These are phyloP conservation scores for Trichoderma simmonsii DNA, from an alignment of 2,329 filamentous ascomycete genomes.

Conservation along the genomic window DNA sequence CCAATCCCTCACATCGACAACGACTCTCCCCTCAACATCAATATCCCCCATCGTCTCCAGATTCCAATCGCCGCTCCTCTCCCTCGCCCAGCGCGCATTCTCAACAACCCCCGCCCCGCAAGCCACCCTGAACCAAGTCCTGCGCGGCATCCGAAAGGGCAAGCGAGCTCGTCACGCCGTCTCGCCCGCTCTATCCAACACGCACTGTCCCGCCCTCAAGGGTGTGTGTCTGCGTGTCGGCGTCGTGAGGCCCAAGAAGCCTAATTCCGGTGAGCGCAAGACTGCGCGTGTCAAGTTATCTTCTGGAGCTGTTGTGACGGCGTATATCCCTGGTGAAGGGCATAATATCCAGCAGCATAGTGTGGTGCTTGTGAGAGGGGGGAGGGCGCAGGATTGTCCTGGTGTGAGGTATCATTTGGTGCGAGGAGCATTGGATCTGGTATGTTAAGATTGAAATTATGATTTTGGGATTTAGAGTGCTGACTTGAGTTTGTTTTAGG, in stretches of 20 bases:
- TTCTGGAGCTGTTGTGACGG: constrained; percentile 81
- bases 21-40: constrained; percentile 23
- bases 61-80: constrained; percentile 25
- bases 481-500: constrained; percentile 48
- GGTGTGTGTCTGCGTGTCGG: constrained; percentile 94
- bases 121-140: constrained; percentile 71
- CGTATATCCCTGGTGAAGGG: constrained; percentile 95
- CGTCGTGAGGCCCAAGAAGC: constrained; percentile 95
- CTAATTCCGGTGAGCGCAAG: constrained; percentile 96
- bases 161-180: constrained; percentile 81
- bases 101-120: constrained; percentile 54
- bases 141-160: constrained; percentile 71
- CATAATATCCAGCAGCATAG: constrained; percentile 99
- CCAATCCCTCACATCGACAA: constrained; percentile 25
- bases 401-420: constrained; percentile 96
- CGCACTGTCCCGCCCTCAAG: constrained; percentile 77
- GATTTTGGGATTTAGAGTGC: neutral
- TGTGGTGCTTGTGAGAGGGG: constrained; percentile 92
- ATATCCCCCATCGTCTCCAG: constrained; percentile 20
- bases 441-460: constrained; percentile 42
- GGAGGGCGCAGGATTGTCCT: constrained; percentile 92
- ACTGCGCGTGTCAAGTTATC: constrained; percentile 87
- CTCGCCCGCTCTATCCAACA: constrained; percentile 75
- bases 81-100: constrained; percentile 37
- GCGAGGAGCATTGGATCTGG: constrained; percentile 87